Base-by-base conservation (phyloP, 352 stramenopile species). In the Phytopythium vexans region DNA sequence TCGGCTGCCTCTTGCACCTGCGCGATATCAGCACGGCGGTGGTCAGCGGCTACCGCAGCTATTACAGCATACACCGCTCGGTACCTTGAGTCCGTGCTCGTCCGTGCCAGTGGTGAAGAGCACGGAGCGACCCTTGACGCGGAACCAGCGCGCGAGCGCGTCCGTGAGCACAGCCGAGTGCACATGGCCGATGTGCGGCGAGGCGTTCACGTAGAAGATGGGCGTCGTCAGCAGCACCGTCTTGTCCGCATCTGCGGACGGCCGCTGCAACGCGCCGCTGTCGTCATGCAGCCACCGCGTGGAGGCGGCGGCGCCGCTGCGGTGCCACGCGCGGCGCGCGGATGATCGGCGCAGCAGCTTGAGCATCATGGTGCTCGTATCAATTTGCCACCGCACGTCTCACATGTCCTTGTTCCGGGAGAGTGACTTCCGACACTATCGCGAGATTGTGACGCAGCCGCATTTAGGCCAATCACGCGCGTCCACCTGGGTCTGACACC, bases 161-260 rank as follows among this genome's bases (percentile, higher is more conserved):
- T 88, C 97, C 54, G 72, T 86, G 38, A 99, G 74, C 52, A 98
- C 74, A 3, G 84, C 91, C 43, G 96, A 99, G 81, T 99, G 98
- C 40, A 98, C 94, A 82, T 99, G 97, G 41, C 97, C 97, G 49
- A 99, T 98, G 77, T 99, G 97, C 21, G 97, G 97, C 65, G 96
- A 88, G 62, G 97, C 97, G 65, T 99, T 99, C 39, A 99, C 96
- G 76, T 99, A 99, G 74, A 99, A 99, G 58, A 99, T 99, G 6
- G 97, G 97, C n/a, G 97, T 99, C 49, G 95, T 99, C 51, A 99
- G 80, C 33, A 83, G 74, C 32, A 72, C 75, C 33, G 56, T 59
- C 45, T 51, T 41, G 12, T 41, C 27, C 9, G 3, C 12, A 8
- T 16, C 11, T 1, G 3, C 10, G n/a, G n/a, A n/a, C n/a, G n/a